Conservation (phyloP, 2,329 filamentous ascomycete species). For the Stemphylium vesicarium region DNA sequence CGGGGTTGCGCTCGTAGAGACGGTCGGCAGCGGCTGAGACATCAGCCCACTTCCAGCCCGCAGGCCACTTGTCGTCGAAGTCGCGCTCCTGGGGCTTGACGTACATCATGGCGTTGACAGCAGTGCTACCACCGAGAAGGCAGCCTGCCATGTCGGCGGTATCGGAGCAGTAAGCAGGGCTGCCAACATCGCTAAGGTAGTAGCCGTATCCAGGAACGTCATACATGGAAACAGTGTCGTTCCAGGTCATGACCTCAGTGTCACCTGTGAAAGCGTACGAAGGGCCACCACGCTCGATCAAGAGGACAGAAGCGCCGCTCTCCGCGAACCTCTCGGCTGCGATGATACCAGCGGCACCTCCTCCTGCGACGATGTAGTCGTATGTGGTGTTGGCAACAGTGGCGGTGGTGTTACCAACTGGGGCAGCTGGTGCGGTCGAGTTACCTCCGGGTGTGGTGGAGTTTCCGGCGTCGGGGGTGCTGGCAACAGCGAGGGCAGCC, state of each 20-base stretch:
- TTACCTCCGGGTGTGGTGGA: conserved; percentile 40
- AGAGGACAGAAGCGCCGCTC: conserved; percentile 67
- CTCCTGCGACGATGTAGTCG: conserved; percentile 69
- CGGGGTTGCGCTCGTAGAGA: conserved; percentile 74
- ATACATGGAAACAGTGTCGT: conserved; percentile 45
- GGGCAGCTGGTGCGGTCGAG: conserved; percentile 21
- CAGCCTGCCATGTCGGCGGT: conserved; percentile 75
- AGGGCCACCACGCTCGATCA: conserved; percentile 56
- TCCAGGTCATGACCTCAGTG: conserved; percentile 40
- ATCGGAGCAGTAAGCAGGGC: conserved; percentile 61
- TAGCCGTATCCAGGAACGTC: conserved; percentile 48
- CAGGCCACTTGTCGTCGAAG: conserved; percentile 75
- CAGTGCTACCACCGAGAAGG: conserved; percentile 69
- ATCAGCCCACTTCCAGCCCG: conserved; percentile 71
- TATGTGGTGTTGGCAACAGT: conserved; percentile 52
- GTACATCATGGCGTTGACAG: conserved; percentile 60
- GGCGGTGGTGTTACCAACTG: conserved; percentile 40
- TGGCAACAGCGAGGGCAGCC: conserved; percentile 40
- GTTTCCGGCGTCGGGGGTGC: conserved; percentile 27
- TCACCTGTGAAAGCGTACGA: conserved; percentile 40
- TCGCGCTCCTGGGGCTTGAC: conserved; percentile 55
- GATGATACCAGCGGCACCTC: conserved; percentile 66
- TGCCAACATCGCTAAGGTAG: conserved; percentile 40
- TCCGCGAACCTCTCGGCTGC: conserved; percentile 65
- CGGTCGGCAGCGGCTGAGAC: conserved; percentile 65